Base-by-base conservation (phyloP, 2,329 filamentous ascomycete genomes). In the Stachybotrys chlorohalonatus region DNA sequence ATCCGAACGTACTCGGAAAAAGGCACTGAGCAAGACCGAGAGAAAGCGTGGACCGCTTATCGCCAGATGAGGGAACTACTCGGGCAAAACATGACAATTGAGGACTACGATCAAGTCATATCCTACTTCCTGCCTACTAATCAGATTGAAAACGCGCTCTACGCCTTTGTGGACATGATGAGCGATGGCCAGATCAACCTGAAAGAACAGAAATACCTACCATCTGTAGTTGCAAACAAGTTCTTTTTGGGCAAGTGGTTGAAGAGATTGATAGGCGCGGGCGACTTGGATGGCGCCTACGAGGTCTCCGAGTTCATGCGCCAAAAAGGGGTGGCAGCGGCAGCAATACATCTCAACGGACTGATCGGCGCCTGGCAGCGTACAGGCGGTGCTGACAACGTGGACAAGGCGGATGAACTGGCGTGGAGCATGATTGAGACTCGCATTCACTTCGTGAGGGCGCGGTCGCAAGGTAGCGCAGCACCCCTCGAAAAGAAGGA, bases 241-340 rank as follows among this genome's bases (percentile, higher is more conserved):
- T 93, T 90, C 70, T 89, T 96, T 69, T 87, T 91, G 60, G 88
- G 86, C 39, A 92, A 90, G 63, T 96, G 91, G 92, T 79, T 95
- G 64, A 93, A 93, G 69, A 84, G 87, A 52, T 80, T 95, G 8
- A 87, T 95, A 54, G 86, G 85, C 15, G 81, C 85, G 55, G 84
- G 84, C 2, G 81, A 90, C 59, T 71, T 89, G 13, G 81, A 87
- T 55, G 87, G 86, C 2, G 89, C 90, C 3, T 77, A 82, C 53
- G 81, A 83, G 56, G 89, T 95, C 8, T 75, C 94, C 31, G 80
- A 87, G 13, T 78, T 91, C 58, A 93, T 95, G 87, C 83, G 85
- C 61, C 75, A 80, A 53, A 82, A 81, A 62, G 83, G 84, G 1
- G 80, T 91, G 39, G 75, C 77, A 55, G 84, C 89, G 2, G 83